Conservation (phyloP, 441 rosid genomes). For the Pelargonium myrrhifolium region DNA sequence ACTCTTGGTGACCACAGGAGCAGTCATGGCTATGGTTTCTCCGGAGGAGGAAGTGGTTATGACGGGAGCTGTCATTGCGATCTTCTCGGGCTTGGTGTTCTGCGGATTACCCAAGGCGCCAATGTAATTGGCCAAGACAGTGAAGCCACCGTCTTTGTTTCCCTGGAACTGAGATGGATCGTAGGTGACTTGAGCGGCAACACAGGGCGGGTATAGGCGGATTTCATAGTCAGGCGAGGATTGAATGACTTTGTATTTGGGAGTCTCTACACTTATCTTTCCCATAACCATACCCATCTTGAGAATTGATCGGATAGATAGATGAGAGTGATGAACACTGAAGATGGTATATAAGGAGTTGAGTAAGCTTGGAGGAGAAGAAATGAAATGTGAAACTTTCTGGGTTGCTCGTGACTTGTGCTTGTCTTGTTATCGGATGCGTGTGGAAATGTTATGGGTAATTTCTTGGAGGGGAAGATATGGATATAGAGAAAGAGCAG, state of each 20-base stretch:
- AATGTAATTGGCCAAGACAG: conserved; percentile 64
- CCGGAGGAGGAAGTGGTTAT: conserved; percentile 36
- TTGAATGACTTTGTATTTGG: conserved; percentile 45
- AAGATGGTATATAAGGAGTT: neutral
- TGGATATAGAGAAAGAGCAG: too few species aligned
- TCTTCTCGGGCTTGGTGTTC: conserved; percentile 64
- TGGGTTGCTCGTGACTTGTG: too few species aligned
- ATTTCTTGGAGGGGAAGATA: too few species aligned
- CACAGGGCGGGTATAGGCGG: conserved; percentile 61
- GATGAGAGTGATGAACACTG: neutral
- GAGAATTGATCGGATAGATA: neutral
- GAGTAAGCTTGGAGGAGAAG: neutral
- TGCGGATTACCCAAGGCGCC: conserved; percentile 78
- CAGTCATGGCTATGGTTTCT: neutral
- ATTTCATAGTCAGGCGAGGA: conserved; percentile 56
- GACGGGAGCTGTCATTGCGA: conserved; percentile 82
- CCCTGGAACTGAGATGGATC: conserved; percentile 60
- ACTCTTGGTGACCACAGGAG: conserved; percentile 6
- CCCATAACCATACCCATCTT: conserved; percentile 73
- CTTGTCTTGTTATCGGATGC: too few species aligned
- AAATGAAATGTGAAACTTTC: neutral
- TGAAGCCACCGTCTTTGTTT: conserved; percentile 69
- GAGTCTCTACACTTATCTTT: conserved; percentile 66
- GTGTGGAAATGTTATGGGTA: too few species aligned
- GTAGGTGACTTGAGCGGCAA: conserved; percentile 66